A percentile compares a stretch with the other conserved stretches of the same genome.
Evolutionary conservation across 2,329 filamentous ascomycete species (phyloP).

Genomic region (Coniochaeta sp.): DNA sequence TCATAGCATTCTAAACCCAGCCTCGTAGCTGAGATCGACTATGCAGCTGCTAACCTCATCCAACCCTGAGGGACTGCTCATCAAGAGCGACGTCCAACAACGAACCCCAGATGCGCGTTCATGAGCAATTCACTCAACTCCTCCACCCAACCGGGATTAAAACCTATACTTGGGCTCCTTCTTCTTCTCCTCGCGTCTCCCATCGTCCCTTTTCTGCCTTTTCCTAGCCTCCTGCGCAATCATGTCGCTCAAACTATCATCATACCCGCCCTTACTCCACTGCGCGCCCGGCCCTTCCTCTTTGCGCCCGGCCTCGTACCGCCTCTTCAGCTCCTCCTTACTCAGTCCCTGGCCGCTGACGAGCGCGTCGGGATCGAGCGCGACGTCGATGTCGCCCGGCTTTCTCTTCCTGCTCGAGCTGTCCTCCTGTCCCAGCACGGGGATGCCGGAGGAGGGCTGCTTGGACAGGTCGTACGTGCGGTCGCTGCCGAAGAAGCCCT

Average conservation of each 20-base stretch:
- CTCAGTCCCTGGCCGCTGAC: conserved; percentile 67
- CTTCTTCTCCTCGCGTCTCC: conserved; percentile 58
- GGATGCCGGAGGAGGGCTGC: conserved; percentile 47
- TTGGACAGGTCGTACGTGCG: conserved; percentile 79
- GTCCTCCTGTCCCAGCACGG: conserved; percentile 75
- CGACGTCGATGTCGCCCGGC: conserved; percentile 89
- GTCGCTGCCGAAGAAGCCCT: conserved; percentile 95
- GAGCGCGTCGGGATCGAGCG: conserved; percentile 79
- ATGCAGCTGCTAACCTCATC: too few relatives aligned
- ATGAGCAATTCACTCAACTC: background rate
- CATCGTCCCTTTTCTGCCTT: conserved; percentile 80
- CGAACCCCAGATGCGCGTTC: too few relatives aligned
- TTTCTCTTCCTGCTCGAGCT: conserved; percentile 72
- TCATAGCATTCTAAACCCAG: too few relatives aligned
- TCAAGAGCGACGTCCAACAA: too few relatives aligned
- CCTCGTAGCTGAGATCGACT: too few relatives aligned
- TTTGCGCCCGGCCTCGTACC: conserved; percentile 67
- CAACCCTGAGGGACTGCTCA: too few relatives aligned
- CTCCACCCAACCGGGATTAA: conserved; percentile 17
- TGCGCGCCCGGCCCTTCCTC: conserved; percentile 61
- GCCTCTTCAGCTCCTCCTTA: conserved; percentile 74
- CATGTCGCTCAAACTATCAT: conserved; percentile 92
- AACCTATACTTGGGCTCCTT: conserved; percentile 48
- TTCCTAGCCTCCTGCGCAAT: conserved; percentile 91
- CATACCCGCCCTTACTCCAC: conserved; percentile 49